These are phyloP conservation scores for Stephania japonica DNA, from an alignment of 164 flowering plant species.

Conservation along the genomic window DNA sequence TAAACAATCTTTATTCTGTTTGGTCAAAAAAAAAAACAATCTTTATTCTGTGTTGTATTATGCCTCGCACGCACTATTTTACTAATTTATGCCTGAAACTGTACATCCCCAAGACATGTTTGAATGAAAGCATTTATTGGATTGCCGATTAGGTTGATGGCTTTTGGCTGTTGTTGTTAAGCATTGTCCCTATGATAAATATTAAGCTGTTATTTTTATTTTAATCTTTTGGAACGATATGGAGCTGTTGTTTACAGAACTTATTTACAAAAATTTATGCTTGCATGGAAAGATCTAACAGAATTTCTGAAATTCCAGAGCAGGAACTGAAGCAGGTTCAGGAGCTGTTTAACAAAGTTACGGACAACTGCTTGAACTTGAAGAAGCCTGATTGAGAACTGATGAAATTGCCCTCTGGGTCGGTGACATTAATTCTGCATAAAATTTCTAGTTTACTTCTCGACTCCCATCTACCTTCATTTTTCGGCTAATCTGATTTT, in stretches of 20 bases:
- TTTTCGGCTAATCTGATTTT: neutral
- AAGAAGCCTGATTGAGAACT: neutral
- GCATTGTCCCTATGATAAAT: too few species aligned
- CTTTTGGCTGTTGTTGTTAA: too few species aligned
- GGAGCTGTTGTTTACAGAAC: too few species aligned
- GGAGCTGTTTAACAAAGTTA: constrained; percentile 9
- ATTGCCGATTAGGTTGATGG: too few species aligned
- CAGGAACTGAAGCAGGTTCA: constrained; percentile 11
- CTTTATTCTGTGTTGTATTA: too few species aligned
- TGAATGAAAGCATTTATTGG: too few species aligned
- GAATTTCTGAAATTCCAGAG: neutral
- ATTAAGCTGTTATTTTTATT: too few species aligned
- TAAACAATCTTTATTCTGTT: too few species aligned
- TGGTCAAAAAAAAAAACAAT: too few species aligned
- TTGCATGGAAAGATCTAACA: neutral
- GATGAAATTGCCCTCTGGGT: neutral
- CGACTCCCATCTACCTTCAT: neutral
- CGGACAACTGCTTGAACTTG: constrained; percentile 11
- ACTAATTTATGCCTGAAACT: too few species aligned
- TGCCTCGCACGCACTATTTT: neutral
- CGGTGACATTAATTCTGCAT: neutral
- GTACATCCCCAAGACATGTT: too few species aligned
- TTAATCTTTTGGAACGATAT: too few species aligned
- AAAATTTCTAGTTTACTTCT: neutral
- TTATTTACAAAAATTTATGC: neutral